Percentiles rank a stretch among this genome's conserved stretches.
These are phyloP conservation scores for Anisodus acutangulus DNA, from an alignment of 257 asterid genomes.

Conservation along the genomic window DNA sequence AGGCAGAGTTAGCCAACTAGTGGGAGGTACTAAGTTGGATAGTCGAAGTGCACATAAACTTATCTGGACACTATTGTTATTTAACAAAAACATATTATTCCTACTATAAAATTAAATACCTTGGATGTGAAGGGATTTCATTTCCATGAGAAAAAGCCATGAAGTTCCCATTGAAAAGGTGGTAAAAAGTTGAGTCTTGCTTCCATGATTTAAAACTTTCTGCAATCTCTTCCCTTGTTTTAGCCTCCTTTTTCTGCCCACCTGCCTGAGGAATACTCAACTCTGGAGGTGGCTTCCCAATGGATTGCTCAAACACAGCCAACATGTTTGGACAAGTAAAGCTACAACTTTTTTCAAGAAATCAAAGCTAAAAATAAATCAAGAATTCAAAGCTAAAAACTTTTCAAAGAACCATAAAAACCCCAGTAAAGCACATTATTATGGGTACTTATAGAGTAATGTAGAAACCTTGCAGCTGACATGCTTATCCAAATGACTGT, in stretches of 20 bases:
- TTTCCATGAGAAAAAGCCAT: constrained; percentile 61
- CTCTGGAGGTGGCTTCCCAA: constrained; percentile 56
- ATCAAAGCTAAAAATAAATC: not conserved
- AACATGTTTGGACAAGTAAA: constrained; percentile 44
- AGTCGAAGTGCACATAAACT: no score
- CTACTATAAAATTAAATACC: constrained; percentile 37
- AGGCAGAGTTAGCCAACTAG: not conserved
- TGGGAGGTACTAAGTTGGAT: no score
- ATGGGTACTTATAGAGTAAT: not conserved
- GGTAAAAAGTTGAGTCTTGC: constrained; percentile 58
- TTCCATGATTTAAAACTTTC: constrained; percentile 54
- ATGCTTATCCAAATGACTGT: constrained; percentile 33
- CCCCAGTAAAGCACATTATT: not conserved
- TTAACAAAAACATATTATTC: not conserved
- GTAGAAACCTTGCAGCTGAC: not conserved
- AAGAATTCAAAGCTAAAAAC: not conserved
- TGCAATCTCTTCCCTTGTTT: constrained; percentile 50
- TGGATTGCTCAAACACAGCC: constrained; percentile 56
- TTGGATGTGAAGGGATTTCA: constrained; percentile 56
- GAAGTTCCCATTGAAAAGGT: constrained; percentile 57
- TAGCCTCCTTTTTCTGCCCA: constrained; percentile 38
- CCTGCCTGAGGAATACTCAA: constrained; percentile 41
- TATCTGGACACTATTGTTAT: no score
- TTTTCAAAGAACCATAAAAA: not conserved
- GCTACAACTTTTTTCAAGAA: not conserved